Conservation (phyloP, 2,329 filamentous ascomycete genomes). For the Shiraia sp. region DNA sequence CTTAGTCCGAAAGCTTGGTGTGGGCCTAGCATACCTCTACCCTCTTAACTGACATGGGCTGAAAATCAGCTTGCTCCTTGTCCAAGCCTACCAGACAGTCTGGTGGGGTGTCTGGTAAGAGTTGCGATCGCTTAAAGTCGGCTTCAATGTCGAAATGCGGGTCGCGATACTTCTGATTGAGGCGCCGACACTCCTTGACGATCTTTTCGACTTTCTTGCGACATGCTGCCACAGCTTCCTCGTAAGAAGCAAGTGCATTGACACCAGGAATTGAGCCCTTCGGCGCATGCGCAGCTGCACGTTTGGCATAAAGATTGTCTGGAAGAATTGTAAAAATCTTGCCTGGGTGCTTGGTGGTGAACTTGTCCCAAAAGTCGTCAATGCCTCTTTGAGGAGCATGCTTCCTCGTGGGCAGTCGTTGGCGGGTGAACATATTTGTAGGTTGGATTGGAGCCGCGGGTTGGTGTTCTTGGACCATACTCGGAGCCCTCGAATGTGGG, state of each 20-base stretch:
- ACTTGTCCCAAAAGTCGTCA: conserved; percentile 73
- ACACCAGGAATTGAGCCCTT: conserved; percentile 62
- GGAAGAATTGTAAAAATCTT: conserved; percentile 75
- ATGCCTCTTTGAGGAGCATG: conserved; percentile 68
- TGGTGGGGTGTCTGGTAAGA: conserved; percentile 34
- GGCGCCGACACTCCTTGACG: conserved; percentile 66
- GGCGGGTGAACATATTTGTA: conserved; percentile 12
- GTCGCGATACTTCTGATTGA: conserved; percentile 86
- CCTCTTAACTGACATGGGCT: conserved; percentile 74
- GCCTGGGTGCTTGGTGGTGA: conserved; percentile 69
- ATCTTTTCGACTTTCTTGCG: conserved; percentile 63
- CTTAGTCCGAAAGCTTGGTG: conserved; percentile 2
- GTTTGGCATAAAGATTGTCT: conserved; percentile 66
- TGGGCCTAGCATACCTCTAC: conserved; percentile 53
- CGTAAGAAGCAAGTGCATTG: conserved; percentile 68
- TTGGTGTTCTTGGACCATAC: conserved; percentile 36
- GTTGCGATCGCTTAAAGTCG: conserved; percentile 63
- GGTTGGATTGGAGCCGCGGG: conserved; percentile 3
- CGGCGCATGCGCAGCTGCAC: conserved; percentile 60
- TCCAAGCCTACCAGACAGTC: conserved; percentile 58
- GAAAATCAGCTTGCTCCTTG: conserved; percentile 45
- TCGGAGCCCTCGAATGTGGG: conserved; percentile 42
- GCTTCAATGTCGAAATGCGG: conserved; percentile 84
- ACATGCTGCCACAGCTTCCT: conserved; percentile 72
- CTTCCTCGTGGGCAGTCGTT: conserved; percentile 46